Conservation (phyloP, 2,329 filamentous ascomycete species). For the Aspergillus ochraceus region DNA sequence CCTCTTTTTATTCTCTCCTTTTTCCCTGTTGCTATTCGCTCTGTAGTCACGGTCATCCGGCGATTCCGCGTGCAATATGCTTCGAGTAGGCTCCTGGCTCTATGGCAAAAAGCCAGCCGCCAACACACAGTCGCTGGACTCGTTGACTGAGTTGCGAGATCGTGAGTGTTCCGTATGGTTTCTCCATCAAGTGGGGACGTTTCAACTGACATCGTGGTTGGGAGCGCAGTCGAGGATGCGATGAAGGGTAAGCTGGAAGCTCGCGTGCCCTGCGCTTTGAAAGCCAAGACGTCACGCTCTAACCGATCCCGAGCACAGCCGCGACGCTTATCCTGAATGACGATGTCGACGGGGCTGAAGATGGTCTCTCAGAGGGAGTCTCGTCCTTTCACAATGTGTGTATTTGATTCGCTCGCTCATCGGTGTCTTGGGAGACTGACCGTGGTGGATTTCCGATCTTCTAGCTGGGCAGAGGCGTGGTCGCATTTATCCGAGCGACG, state of each 20-base stretch:
- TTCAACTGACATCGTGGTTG: conserved; percentile 3
- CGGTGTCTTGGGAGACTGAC: neutral
- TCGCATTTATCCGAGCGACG: conserved; percentile 81
- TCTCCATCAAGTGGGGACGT: neutral
- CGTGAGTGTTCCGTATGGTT: conserved; percentile 31
- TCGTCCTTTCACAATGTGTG: conserved; percentile 81
- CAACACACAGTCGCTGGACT: conserved; percentile 56
- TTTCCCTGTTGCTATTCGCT: neutral
- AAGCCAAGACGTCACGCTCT: conserved; percentile 8
- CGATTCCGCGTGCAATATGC: conserved; percentile 28
- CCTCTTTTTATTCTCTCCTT: conserved; percentile 1
- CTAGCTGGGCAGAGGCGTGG: conserved; percentile 74
- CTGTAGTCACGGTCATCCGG: neutral
- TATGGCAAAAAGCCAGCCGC: conserved; percentile 41
- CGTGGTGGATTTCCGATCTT: conserved; percentile 19
- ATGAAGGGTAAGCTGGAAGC: conserved; percentile 46
- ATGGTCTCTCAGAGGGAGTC: conserved; percentile 66
- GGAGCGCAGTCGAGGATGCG: conserved; percentile 39
- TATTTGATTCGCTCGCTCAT: conserved; percentile 3
- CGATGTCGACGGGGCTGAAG: conserved; percentile 82
- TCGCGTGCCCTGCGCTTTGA: neutral
- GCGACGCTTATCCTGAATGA: conserved; percentile 80
- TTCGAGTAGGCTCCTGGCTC: conserved; percentile 46
- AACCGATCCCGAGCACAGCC: conserved; percentile 41
- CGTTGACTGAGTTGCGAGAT: conserved; percentile 57